Conservation (phyloP, 2,329 filamentous ascomycete species). For the Exophiala lecanii-corni region DNA sequence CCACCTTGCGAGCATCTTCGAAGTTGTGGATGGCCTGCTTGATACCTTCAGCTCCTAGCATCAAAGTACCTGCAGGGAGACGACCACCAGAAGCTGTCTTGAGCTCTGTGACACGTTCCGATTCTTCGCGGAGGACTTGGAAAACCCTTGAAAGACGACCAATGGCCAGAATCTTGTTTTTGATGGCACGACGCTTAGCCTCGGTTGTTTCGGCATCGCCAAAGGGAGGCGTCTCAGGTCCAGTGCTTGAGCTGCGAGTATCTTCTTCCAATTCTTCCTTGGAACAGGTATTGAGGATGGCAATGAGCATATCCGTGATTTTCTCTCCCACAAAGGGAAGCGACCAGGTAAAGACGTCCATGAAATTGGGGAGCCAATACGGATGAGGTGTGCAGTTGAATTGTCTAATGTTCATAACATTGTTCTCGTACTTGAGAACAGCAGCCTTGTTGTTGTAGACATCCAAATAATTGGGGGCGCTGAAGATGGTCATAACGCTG, state of each 20-base stretch:
- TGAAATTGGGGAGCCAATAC: conserved; percentile 99
- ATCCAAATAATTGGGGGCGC: conserved; percentile 95
- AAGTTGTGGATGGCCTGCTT: conserved; percentile 97
- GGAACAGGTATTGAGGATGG: conserved; percentile 97
- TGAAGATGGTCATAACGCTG: conserved; percentile 99
- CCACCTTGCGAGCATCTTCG: conserved; percentile 93
- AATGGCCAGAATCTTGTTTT: conserved; percentile 99
- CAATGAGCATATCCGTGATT: conserved; percentile 98
- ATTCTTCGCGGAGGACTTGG: conserved; percentile 96
- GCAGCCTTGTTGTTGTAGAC: conserved; percentile 99
- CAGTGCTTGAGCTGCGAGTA: conserved; percentile 65
- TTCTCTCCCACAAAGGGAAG: conserved; percentile 98
- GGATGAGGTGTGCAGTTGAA: conserved; percentile 99
- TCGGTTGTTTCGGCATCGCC: conserved; percentile 81
- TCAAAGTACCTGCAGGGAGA: conserved; percentile 89
- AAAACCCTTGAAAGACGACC: conserved; percentile 95
- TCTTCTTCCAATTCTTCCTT: conserved; percentile 96
- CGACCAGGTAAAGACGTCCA: conserved; percentile 99
- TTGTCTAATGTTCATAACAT: conserved; percentile 99
- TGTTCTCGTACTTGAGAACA: conserved; percentile 98
- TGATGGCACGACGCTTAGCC: conserved; percentile 92
- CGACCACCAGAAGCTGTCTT: conserved; percentile 94
- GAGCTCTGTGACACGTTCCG: conserved; percentile 91
- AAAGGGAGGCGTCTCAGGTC: conserved; percentile 69
- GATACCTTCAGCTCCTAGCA: conserved; percentile 96